Base-by-base conservation (phyloP, 202 grass and related monocot species). In the Alloteropsis angusta region DNA sequence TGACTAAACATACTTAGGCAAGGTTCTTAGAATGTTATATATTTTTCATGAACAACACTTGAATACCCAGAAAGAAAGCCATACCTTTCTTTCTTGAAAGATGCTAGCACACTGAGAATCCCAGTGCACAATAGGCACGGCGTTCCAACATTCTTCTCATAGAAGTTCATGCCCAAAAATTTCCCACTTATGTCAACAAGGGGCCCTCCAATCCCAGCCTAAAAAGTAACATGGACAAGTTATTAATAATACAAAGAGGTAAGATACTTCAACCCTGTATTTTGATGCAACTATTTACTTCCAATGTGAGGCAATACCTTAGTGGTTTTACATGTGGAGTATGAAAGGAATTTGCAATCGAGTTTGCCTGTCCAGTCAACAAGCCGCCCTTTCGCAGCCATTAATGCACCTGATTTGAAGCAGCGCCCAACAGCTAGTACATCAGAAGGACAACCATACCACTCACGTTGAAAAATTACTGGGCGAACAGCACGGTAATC, bases 171-270 rank as follows among this genome's bases (percentile, higher is more conserved):
- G 61, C 61, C 61, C 15, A 39, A 5, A 65, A 65, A 13, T 1
- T 79, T 5, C 35, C 35, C 62, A 50, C 47, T 19, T 18, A 79
- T 9, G 30, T 17, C 21, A 79, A 79, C 23, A 68, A 79, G 36
- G 18, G 62, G 76, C 0, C 76, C 62, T 68, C 62, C 76, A 56
- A 79, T 79, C 36, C 76, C 76, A 56, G 48, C 35, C 60, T 77
- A 50, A 14, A 18, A 62, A 6, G 45, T 52, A 7, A 49, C 43
- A 64, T 49, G 10, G 6, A 64, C 44, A 50, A 50, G 13, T 37
- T 60, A 14, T 36, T 8, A 77, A 12, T 47, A 76, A 17, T 77
- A 11, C 41, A 76, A 30, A 75, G 15, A 35, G 53, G 12, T 72
- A 39, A 45, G 11, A 45, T 45, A 45, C 10, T n/a, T n/a, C 14